phyloP scores from a whole-genome alignment of 495 filamentous ascomycete species.

The Podospora bellae-mahoneyi region DNA sequence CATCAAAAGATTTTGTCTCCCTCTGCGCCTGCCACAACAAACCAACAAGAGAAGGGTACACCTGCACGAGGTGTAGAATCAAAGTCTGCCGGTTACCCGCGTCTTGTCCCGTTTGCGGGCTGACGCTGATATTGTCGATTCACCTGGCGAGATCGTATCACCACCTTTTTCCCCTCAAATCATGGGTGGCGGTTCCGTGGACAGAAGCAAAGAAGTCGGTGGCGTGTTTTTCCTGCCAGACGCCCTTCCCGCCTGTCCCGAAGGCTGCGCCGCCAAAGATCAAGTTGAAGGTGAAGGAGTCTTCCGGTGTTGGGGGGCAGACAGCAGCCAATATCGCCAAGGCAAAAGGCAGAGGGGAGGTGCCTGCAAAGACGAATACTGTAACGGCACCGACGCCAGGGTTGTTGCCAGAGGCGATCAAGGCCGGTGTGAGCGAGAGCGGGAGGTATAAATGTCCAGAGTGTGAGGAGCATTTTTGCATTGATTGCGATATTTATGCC shows the following conservation, averaged over 20 bases:
- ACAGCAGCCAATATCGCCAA: constrained; percentile 3
- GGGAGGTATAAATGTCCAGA: constrained; percentile 81
- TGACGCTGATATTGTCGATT: constrained; percentile 94
- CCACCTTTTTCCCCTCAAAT: constrained; percentile 86
- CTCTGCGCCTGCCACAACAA: constrained; percentile 90
- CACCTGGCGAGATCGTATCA: constrained; percentile 94
- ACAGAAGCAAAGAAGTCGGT: constrained; percentile 52
- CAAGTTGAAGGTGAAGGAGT: constrained; percentile 20
- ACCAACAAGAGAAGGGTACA: constrained; percentile 81
- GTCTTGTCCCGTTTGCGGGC: constrained; percentile 83
- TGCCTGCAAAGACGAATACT: not conserved
- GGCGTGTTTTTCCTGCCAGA: constrained; percentile 54
- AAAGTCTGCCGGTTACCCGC: constrained; percentile 92
- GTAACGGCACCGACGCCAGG: not conserved
- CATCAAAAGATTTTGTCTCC: constrained; percentile 57
- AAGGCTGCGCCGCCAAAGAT: constrained; percentile 3
- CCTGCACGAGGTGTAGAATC: constrained; percentile 80
- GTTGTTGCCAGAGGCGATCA: constrained; percentile 21
- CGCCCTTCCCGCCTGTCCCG: constrained; percentile 46
- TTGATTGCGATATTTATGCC: constrained; percentile 93
- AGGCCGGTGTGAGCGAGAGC: constrained; percentile 72
- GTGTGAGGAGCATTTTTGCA: constrained; percentile 88
- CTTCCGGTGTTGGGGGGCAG: not conserved
- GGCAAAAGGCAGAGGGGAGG: constrained; percentile 20
- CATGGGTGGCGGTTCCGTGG: constrained; percentile 92